Conservation (phyloP, 805 yeast species). For the Teunomyces cretensis region DNA sequence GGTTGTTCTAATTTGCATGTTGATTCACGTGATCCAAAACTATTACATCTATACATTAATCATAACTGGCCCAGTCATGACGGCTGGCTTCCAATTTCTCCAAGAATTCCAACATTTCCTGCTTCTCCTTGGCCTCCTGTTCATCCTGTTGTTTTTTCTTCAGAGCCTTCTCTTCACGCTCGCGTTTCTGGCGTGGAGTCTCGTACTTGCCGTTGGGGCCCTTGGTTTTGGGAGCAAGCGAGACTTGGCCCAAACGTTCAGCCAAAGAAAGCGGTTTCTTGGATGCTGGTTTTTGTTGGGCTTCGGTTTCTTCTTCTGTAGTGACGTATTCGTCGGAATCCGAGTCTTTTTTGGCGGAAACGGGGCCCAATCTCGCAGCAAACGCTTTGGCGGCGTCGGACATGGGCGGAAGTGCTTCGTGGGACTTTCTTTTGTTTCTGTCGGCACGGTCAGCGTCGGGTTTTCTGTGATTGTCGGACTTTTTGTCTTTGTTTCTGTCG, state of each 20-base stretch:
- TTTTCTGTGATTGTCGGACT: too few relatives aligned
- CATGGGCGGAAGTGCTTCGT: constrained; percentile 24
- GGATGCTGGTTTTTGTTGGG: not conserved
- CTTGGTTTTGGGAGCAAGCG: not conserved
- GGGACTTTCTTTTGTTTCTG: not conserved
- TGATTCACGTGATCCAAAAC: too few relatives aligned
- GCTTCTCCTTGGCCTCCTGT: constrained; percentile 9
- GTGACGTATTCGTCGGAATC: too few relatives aligned
- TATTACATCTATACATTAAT: constrained; percentile 7
- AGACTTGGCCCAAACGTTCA: not conserved
- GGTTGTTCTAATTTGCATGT: too few relatives aligned
- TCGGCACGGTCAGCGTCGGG: too few relatives aligned
- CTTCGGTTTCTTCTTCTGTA: too few relatives aligned
- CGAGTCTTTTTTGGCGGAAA: too few relatives aligned
- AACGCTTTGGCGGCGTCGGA: constrained; percentile 30
- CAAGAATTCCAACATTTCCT: constrained; percentile 27
- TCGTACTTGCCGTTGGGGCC: constrained; percentile 3
- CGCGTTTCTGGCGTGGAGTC: constrained; percentile 1
- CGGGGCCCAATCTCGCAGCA: constrained; percentile 28
- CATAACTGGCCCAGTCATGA: constrained; percentile 35
- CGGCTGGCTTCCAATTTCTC: constrained; percentile 27
- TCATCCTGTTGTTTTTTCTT: constrained; percentile 8
- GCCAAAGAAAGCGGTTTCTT: not conserved
- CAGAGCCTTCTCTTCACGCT: not conserved
- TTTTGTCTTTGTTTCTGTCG: too few relatives aligned